phyloP scores from a whole-genome alignment of 345 rosid species.

The Brassica cretica region DNA sequence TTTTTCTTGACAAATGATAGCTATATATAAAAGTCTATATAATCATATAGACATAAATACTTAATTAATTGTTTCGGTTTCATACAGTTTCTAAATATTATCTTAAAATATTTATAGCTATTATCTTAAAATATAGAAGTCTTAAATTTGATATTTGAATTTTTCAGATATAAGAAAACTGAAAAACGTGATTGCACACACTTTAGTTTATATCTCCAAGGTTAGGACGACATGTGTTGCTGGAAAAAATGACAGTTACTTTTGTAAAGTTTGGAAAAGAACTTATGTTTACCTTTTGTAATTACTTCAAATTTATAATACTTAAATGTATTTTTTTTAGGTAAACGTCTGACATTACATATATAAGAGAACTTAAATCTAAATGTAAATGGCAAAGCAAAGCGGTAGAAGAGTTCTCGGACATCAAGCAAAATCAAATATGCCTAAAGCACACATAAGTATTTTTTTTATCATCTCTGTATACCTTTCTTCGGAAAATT shows the following conservation, averaged over 20 bases:
- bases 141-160: not conserved
- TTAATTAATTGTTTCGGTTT: not conserved
- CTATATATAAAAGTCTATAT: not conserved
- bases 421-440: slow-evolving; percentile 7
- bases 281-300: not conserved
- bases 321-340: not conserved
- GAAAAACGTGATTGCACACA: not conserved
- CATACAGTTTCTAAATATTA: not conserved
- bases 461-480: slow-evolving; percentile 20
- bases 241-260: not conserved
- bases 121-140: not conserved
- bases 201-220: not conserved
- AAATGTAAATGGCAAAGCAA: not conserved
- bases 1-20: not conserved
- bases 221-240: not conserved
- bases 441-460: slow-evolving; percentile 10
- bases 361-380: not conserved
- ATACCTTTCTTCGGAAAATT: not conserved
- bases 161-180: not conserved
- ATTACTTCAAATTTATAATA: too few species aligned
- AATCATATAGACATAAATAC: not conserved
- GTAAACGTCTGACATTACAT: not conserved
- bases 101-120: too few species aligned
- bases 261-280: not conserved
- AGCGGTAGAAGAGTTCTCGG: not conserved